Percentiles rank a stretch among this genome's conserved stretches.
Conservation (phyloP, 306 rosid genomes). For the Argentina anserina region DNA sequence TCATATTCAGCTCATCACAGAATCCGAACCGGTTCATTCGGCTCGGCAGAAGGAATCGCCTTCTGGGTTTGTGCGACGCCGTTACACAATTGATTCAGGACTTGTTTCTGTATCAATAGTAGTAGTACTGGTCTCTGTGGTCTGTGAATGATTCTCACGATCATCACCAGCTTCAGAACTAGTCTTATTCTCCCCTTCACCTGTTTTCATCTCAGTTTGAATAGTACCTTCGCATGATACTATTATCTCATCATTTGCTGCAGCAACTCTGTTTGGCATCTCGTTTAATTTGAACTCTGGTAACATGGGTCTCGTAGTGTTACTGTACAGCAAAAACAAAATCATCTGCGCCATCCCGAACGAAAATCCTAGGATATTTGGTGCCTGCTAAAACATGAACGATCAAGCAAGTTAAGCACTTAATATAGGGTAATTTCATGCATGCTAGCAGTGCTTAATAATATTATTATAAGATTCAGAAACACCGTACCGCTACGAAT, state of each 20-base stretch:
- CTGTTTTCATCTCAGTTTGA: not conserved
- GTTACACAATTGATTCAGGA: not conserved
- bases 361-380: slow-evolving; percentile 36
- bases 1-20: not conserved
- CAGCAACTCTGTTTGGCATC: slow-evolving; percentile 5
- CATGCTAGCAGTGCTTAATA: not conserved
- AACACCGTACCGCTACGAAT: slow-evolving; percentile 31
- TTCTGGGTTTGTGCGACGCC: not conserved
- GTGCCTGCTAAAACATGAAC: slow-evolving; percentile 25
- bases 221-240: not conserved
- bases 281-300: slow-evolving; percentile 23
- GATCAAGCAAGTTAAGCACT: not conserved
- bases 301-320: slow-evolving; percentile 1
- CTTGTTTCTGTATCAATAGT: not conserved
- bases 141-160: not conserved
- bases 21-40: not conserved
- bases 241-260: not conserved
- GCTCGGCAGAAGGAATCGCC: not conserved
- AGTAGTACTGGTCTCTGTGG: not conserved
- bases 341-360: slow-evolving; percentile 43
- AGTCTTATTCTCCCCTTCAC: not conserved
- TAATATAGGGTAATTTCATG: not conserved
- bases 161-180: not conserved
- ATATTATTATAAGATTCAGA: not conserved
- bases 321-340: slow-evolving; percentile 30